Conservation (phyloP, 805 yeast genomes). For the Saccharomycopsis fermentans region DNA sequence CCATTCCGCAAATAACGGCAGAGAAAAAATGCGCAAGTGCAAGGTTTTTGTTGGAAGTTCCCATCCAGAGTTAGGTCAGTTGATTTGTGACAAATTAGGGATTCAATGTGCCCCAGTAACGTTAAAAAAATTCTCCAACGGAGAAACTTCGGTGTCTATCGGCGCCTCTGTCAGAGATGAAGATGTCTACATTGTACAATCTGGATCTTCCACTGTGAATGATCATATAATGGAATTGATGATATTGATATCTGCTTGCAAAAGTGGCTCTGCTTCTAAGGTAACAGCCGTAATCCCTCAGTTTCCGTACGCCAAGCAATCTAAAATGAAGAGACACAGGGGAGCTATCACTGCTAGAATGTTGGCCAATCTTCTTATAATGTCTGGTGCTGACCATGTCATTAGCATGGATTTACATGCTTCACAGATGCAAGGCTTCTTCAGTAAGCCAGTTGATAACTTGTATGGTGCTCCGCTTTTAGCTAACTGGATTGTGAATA, state of each 20-base stretch:
- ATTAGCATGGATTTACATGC: conserved; percentile 95
- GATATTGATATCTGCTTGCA: conserved; percentile 88
- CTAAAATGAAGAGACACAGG: conserved; percentile 97
- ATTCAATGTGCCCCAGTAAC: conserved; percentile 91
- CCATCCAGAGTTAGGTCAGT: conserved; percentile 86
- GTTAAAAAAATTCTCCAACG: conserved; percentile 86
- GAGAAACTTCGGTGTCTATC: conserved; percentile 93
- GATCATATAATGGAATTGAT: conserved; percentile 95
- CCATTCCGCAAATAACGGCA: neutral
- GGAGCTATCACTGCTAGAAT: conserved; percentile 98
- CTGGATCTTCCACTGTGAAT: conserved; percentile 78
- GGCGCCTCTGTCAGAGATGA: conserved; percentile 95
- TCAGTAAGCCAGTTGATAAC: conserved; percentile 94
- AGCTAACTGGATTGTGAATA: conserved; percentile 91
- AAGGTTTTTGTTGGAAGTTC: conserved; percentile 95
- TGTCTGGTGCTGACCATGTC: conserved; percentile 99
- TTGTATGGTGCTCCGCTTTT: conserved; percentile 93
- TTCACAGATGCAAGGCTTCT: conserved; percentile 98
- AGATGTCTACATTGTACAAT: conserved; percentile 88
- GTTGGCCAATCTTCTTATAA: conserved; percentile 88
- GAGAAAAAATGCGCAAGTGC: conserved; percentile 78
- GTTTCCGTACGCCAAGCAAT: conserved; percentile 94
- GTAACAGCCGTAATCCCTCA: conserved; percentile 95
- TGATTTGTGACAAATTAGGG: conserved; percentile 85
- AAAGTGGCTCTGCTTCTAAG: conserved; percentile 96